Evolutionary conservation across 352 stramenopile species (phyloP), one percentile per base, ranked within the genome.

Genomic region (Pythium sp.): DNA sequence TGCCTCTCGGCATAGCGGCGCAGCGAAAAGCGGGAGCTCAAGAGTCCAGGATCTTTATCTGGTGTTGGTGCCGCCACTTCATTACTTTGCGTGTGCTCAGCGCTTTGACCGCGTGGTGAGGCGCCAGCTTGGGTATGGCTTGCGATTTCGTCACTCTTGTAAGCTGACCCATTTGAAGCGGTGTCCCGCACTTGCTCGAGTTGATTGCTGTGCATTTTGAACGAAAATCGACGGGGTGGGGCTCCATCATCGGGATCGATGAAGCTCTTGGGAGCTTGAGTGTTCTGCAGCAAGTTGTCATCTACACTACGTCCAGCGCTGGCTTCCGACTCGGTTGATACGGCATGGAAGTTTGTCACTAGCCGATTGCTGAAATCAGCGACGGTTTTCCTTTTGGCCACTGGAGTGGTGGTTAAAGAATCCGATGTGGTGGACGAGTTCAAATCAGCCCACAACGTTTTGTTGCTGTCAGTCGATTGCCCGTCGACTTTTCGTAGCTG

Each of bases 401-500:
- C 60, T 49, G n/a, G 8, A 46, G 47, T 11, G 24, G 30, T 47
- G 20, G 14, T 49, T 7, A 28, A 49, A 9, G 11, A 38, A 28
- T 55, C 24, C 7, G 34, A 60, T 18, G 24, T 7, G 2, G 34
- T 43, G 28, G 46, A 49, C 46, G 14, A 9, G 24, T 61, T 61
- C 34, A 41, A 2, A 7, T 18, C 20, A 3, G 20, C 18, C 62
- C 57, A 62, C 3, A 57, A n/a, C 41, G 14, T 47, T 15, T 28
- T 12, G 32, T 53, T 54, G 14, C 18, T 47, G 38, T 46, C 38
- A 9, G 18, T 41, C 11, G 38, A 34, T 34, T 9, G 34, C 9
- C 34, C 55, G 28, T 64, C 41, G 24, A 69, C 55, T n/a, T 58
- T 63, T 20, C 56, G 64, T 9, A 69, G 22, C 55, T 69, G 43